Conservation (phyloP, 768 basidiomycete genomes). For the Termitomyces sp. region DNA sequence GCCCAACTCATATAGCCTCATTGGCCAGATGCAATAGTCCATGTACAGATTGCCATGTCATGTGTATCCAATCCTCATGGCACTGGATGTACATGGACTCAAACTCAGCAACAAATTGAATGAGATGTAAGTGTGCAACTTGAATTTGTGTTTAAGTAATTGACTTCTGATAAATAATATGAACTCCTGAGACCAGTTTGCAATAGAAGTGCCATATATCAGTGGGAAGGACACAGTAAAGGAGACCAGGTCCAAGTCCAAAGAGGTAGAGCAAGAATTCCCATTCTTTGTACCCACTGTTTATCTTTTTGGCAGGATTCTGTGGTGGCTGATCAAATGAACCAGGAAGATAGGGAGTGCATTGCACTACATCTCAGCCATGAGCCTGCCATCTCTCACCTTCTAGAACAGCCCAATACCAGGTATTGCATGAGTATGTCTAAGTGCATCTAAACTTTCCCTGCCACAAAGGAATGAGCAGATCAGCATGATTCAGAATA, state of each 20-base stretch:
- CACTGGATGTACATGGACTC: conserved; percentile 30
- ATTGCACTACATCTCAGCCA: neutral
- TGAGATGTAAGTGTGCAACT: conserved; percentile 10
- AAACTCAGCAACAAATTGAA: conserved; percentile 29
- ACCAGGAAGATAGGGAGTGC: neutral
- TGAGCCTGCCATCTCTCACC: neutral
- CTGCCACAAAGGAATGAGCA: conserved; percentile 25
- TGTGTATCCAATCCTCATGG: conserved; percentile 25
- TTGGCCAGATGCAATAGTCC: conserved; percentile 24
- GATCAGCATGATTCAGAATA: conserved; percentile 26
- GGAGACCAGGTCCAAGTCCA: neutral
- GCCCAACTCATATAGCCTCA: conserved; percentile 11
- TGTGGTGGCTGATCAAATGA: conserved; percentile 27
- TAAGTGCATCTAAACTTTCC: neutral
- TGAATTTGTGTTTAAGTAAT: neutral
- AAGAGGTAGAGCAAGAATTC: too few species aligned
- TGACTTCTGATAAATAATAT: conserved; percentile 6
- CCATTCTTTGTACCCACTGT: too few species aligned
- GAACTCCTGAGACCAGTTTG: neutral
- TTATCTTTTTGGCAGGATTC: conserved; percentile 13
- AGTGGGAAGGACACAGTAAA: too few species aligned
- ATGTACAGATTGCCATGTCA: conserved; percentile 31
- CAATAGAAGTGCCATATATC: too few species aligned
- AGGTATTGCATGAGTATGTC: conserved; percentile 6
- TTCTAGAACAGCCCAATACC: conserved; percentile 19